A percentile compares a stretch with the other conserved stretches of the same genome.
Conservation (phyloP, 2,329 filamentous ascomycete species). For the Dothidotthia symphoricarpi region DNA sequence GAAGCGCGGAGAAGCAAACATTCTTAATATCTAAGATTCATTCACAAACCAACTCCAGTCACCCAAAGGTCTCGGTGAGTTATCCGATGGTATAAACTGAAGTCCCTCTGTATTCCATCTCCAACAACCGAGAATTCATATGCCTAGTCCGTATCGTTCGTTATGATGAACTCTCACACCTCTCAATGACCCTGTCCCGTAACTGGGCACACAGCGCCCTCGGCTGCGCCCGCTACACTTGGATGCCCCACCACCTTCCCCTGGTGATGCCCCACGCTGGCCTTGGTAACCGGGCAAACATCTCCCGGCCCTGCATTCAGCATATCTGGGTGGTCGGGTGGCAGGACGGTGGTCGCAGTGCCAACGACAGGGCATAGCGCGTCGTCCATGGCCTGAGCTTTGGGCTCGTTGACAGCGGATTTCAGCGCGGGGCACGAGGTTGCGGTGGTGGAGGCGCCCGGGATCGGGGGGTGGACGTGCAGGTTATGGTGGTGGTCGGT, state of each 20-base stretch:
- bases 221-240: conserved; percentile 38
- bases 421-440: conserved; percentile 46
- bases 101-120: too few relatives aligned
- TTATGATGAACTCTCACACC: too few relatives aligned
- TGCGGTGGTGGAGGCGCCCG: conserved; percentile 31
- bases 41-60: too few relatives aligned
- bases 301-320: conserved; percentile 40
- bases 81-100: too few relatives aligned
- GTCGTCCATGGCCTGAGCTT: conserved; percentile 43
- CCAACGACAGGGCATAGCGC: conserved; percentile 47
- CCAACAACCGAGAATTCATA: too few relatives aligned
- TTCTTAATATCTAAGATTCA: too few relatives aligned
- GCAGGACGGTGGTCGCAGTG: conserved; percentile 44
- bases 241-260: conserved; percentile 45
- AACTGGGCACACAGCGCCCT: conserved; percentile 45
- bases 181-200: conserved; percentile 33
- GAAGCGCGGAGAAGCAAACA: too few relatives aligned
- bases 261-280: conserved; percentile 46
- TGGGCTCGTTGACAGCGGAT: conserved; percentile 37
- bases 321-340: conserved; percentile 45
- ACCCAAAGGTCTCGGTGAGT: too few relatives aligned
- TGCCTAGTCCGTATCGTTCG: too few relatives aligned
- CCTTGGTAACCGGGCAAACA: conserved; percentile 48
- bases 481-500: conserved; percentile 48
- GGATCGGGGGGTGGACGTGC: conserved; percentile 43